A percentile compares a stretch with the other conserved stretches of the same genome.
Conservation (phyloP, 1,139 yeast genomes). For the Dujonia santamariae region DNA sequence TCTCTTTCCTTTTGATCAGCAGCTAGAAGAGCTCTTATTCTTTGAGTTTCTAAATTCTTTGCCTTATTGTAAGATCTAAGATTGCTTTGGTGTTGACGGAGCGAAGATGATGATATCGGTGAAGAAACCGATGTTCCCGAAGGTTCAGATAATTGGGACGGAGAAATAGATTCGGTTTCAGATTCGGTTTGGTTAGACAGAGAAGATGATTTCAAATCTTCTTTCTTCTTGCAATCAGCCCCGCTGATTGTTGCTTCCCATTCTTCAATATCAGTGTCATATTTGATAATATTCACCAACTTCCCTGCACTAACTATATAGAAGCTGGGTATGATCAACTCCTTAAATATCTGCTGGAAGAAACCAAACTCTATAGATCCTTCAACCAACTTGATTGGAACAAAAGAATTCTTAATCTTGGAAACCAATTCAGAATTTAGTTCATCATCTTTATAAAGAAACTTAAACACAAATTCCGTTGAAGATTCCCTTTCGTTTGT, state of each 20-base stretch:
- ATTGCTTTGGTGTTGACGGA: slow-evolving; percentile 3
- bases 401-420: slow-evolving; percentile 20
- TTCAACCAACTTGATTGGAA: slow-evolving; percentile 43
- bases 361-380: slow-evolving; percentile 45
- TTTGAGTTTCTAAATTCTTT: slow-evolving; percentile 27
- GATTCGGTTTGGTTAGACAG: background rate
- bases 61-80: slow-evolving; percentile 2
- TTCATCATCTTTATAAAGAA: slow-evolving; percentile 12
- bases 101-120: background rate
- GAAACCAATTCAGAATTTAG: slow-evolving; percentile 6
- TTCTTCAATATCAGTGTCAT: slow-evolving; percentile 19
- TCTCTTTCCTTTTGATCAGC: slow-evolving; percentile 50
- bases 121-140: background rate
- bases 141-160: background rate
- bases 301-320: slow-evolving; percentile 46
- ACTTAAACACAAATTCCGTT: slow-evolving; percentile 21
- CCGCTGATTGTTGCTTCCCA: slow-evolving; percentile 23
- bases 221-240: slow-evolving; percentile 12
- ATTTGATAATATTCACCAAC: slow-evolving; percentile 41
- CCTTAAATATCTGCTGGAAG: slow-evolving; percentile 51
- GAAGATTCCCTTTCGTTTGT: slow-evolving; percentile 20
- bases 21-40: slow-evolving; percentile 55
- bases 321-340: slow-evolving; percentile 44
- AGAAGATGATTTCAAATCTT: background rate
- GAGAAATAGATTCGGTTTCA: background rate